Evolutionary conservation across 768 basidiomycete genomes (phyloP).

Genomic region (Neoboletus brunneissimus): DNA sequence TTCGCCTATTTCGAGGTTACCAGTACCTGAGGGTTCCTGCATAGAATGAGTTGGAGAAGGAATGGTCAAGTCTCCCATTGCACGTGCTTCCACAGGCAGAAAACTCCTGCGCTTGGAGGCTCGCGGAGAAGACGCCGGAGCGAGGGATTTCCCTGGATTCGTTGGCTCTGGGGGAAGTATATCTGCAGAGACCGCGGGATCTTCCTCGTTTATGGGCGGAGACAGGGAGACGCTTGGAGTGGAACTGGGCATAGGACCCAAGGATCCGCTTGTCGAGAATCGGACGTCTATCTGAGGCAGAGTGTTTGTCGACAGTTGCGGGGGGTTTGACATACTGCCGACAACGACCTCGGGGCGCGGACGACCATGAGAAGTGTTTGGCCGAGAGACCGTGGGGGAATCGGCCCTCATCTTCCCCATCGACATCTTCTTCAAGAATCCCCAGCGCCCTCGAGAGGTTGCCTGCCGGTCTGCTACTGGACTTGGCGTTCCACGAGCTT

Average conservation of each 20-base stretch:
- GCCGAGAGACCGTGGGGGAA: conserved; percentile 40
- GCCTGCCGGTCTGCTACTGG: conserved; percentile 28
- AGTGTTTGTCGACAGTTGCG: conserved; percentile 37
- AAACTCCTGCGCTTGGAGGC: conserved; percentile 81
- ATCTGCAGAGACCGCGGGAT: conserved; percentile 1
- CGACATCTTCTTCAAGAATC: conserved; percentile 97
- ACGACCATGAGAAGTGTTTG: conserved; percentile 33
- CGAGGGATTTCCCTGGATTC: conserved; percentile 34
- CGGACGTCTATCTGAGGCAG: conserved; percentile 67
- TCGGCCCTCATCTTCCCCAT: conserved; percentile 89
- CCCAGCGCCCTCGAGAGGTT: conserved; percentile 66
- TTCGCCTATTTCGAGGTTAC: conserved; percentile 33
- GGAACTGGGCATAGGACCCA: conserved; percentile 47
- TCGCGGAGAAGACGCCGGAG: conserved; percentile 43
- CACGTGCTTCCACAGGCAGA: conserved; percentile 75
- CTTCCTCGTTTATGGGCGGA: conserved; percentile 23
- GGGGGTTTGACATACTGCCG: conserved; percentile 23
- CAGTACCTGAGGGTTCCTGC: conserved; percentile 45
- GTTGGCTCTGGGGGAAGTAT: conserved; percentile 3
- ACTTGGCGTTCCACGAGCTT: conserved; percentile 14
- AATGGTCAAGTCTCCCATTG: conserved; percentile 56
- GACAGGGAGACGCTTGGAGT: conserved; percentile 32
- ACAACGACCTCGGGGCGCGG: conserved; percentile 15
- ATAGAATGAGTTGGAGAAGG: conserved; percentile 64
- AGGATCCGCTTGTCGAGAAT: conserved; percentile 65